Base-by-base conservation (phyloP, 2,329 filamentous ascomycete genomes). In the Hymenoscyphus repandus region DNA sequence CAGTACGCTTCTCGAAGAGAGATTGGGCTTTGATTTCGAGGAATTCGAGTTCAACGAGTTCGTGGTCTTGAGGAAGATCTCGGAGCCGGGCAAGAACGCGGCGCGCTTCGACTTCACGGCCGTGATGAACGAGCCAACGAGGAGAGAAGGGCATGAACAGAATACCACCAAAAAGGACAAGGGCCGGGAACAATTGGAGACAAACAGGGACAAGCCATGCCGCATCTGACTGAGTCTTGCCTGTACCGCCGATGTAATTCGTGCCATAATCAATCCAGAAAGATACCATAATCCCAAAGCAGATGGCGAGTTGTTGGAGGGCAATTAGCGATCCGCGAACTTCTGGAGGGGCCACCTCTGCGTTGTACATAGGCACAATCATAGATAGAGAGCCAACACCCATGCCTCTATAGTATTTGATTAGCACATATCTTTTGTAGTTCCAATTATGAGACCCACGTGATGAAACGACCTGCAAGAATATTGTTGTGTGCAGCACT, bases 11-110 rank as follows among this genome's bases (percentile, higher is more conserved):
- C 68, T 92, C 87, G 58, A 92, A 93, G 15, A 87, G 67, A 0
- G 82, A 84, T 65, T 90, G 85, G 0, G 87, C 86, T 66, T 88
- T 88, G 69, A 92, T 91, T 65, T 92, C 88, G n/a, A 90, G 77
- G 63, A 86, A 90, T 62, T 92, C 88, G 1, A 90, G 74, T 56
- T 85, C 78, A 34, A 91, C 78, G 0, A 88, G 75, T 50, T 88
- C 82, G 62, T 90, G 77, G 56, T 85, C 77, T 13, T 70, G 63
- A 0, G 79, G 66, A 0, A 88, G 75, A 5, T 74, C 75, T 20
- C 88, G 81, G 2, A 92, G 78, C 45, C 65, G 73, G 0, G 85
- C 79, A 1, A 92, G 74, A 1, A 83, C 80, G 9, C 65, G 64
- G 13, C 79, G 78, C 0, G 84, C 85, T 64, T 91, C 86, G 0